Percentiles rank a stretch among this genome's conserved stretches.
Conservation (phyloP, 2,329 filamentous ascomycete genomes). For the Sclerotinia spermophila region DNA sequence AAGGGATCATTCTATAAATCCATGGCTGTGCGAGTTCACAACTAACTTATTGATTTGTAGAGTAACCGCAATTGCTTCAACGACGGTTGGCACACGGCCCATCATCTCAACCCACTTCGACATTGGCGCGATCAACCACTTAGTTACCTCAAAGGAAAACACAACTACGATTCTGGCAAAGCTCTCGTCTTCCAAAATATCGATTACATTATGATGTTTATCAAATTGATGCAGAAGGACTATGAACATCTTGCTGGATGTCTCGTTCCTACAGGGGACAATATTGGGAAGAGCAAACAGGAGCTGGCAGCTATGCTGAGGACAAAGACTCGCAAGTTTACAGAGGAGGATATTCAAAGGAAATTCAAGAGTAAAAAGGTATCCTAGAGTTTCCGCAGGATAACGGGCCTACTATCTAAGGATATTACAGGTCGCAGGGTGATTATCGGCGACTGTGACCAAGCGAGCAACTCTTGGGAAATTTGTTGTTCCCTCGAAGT, state of each 20-base stretch:
- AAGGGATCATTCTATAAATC: constrained; percentile 37
- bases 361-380: constrained; percentile 44
- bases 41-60: constrained; percentile 41
- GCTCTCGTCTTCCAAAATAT: constrained; percentile 79
- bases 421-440: not conserved
- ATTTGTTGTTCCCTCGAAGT: not conserved
- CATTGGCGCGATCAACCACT: constrained; percentile 80
- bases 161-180: constrained; percentile 60
- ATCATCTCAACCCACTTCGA: constrained; percentile 72
- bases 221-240: constrained; percentile 65
- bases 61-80: constrained; percentile 81
- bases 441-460: not conserved
- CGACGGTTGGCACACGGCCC: constrained; percentile 78
- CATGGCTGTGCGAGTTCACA: not conserved
- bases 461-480: not conserved
- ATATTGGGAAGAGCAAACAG: constrained; percentile 62
- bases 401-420: not conserved
- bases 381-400: not conserved
- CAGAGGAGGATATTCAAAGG: constrained; percentile 57
- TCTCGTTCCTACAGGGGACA: constrained; percentile 69
- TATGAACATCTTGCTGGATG: constrained; percentile 66
- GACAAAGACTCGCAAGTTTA: constrained; percentile 62
- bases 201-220: constrained; percentile 73
- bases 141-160: constrained; percentile 67
- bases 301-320: constrained; percentile 61